Base-by-base conservation (phyloP, 2,329 filamentous ascomycete species). In the Fusarium brevicatenulatum region DNA sequence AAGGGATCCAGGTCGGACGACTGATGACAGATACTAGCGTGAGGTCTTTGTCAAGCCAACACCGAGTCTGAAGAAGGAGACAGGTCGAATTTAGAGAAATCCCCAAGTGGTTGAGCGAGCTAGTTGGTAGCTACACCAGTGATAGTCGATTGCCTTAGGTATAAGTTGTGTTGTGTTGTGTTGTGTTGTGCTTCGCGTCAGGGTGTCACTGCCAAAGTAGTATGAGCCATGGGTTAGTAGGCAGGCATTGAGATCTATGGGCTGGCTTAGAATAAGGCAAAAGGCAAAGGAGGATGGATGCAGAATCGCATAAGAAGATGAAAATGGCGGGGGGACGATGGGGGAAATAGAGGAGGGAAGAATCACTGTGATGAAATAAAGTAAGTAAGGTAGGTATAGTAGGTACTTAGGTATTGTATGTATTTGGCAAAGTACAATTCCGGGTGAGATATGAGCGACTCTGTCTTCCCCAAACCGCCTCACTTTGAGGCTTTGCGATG, bases 401-500 rank as follows among this genome's bases (percentile, higher is more conserved):
- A 25, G 25, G 25, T 25, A 25, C 25, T 25, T 25, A 25, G 25
- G 44, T 36, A 40, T 59, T 25, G 56, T 44, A 44, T 25, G 46
- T 44, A 44, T 44, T 40, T 42, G 44, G 28, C 50, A 52, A 40
- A 52, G 44, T 44, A 52, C 61, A 63, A 43, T 64, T 25, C 44
- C 18, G 49, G 25, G 37, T 63, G 47, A 47, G 53, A 59, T 46
- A 34, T 60, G 60, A 59, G 43, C 18, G 37, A 32, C 50, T 65
- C 59, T 54, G 54, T 68, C 57, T 61, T 50, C 59, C 63, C 55
- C 23, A 42, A 53, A 58, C 63, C 71, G 70, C 71, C 71, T 73
- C 71, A 68, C 52, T 72, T 68, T 74, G 58, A 73, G 58, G 67
- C 58, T 56, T 65, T 71, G 71, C 42, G 42, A 60, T 49, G 28